Evolutionary conservation across 2,329 filamentous ascomycete species (phyloP).

Genomic region (Kalaharituber pfeilii): DNA sequence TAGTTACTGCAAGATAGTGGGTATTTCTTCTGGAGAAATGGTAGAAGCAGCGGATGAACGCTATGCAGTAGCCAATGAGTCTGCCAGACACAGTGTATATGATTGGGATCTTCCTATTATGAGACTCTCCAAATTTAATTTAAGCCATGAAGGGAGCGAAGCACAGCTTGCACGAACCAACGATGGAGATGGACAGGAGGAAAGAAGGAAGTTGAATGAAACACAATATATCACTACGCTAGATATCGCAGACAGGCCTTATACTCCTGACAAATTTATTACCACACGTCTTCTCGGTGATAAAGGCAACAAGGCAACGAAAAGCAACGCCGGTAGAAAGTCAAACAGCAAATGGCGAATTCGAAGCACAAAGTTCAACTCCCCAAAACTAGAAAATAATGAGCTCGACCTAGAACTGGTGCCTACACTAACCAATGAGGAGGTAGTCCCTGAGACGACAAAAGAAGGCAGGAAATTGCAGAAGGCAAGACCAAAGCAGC

Average conservation of each 20-base stretch:
- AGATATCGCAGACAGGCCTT: constrained; percentile 8
- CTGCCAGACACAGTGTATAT: neutral
- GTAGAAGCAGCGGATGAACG: neutral
- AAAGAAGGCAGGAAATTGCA: neutral
- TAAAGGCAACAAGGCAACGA: neutral
- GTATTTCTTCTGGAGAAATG: neutral
- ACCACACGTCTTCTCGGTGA: neutral
- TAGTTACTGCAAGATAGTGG: neutral
- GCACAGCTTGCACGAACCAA: neutral
- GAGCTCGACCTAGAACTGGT: neutral
- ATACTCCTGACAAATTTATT: constrained; percentile 15
- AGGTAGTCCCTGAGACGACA: neutral
- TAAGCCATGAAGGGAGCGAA: neutral
- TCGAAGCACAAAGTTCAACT: neutral
- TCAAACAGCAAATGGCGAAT: neutral
- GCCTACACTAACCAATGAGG: neutral
- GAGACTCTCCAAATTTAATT: neutral
- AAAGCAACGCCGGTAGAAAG: neutral
- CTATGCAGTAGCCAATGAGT: neutral
- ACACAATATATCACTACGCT: constrained; percentile 11
- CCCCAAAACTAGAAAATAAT: neutral
- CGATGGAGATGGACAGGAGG: neutral
- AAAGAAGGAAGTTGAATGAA: constrained; percentile 8
- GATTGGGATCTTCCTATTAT: neutral
- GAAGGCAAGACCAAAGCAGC: neutral